Conservation (phyloP, 2,329 filamentous ascomycete genomes). For the Fusarium sp. region DNA sequence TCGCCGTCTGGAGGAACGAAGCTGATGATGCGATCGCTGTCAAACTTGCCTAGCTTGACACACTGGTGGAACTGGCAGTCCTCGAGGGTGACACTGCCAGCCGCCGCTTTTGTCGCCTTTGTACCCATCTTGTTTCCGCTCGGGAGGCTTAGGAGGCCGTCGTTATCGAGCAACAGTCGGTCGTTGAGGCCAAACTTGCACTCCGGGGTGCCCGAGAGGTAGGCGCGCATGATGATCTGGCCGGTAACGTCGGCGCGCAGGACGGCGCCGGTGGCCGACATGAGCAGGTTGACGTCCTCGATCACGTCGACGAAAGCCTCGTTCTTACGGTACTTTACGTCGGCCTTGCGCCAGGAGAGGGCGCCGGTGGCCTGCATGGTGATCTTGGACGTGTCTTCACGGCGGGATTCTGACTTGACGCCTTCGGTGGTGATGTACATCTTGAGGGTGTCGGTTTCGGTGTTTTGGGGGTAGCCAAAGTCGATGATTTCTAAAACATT, state of each 20-base stretch:
- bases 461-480: slow-evolving; percentile 99
- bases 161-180: slow-evolving; percentile 87
- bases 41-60: slow-evolving; percentile 96
- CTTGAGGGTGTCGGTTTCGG: slow-evolving; percentile 97
- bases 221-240: slow-evolving; percentile 98
- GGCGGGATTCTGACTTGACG: slow-evolving; percentile 88
- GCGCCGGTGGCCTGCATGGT: slow-evolving; percentile 99
- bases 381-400: slow-evolving; percentile 96
- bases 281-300: slow-evolving; percentile 97
- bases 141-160: slow-evolving; percentile 73
- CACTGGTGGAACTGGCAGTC: slow-evolving; percentile 99
- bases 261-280: slow-evolving; percentile 97
- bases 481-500: slow-evolving; percentile 82
- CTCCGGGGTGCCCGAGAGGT: slow-evolving; percentile 94
- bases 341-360: slow-evolving; percentile 94
- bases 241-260: slow-evolving; percentile 96
- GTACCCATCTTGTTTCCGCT: slow-evolving; percentile 82
- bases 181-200: slow-evolving; percentile 99
- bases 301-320: slow-evolving; percentile 99
- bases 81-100: slow-evolving; percentile 93
- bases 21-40: slow-evolving; percentile 94
- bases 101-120: slow-evolving; percentile 94
- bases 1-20: slow-evolving; percentile 97
- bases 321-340: slow-evolving; percentile 99
- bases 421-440: slow-evolving; percentile 99